Evolutionary conservation across 768 basidiomycete genomes (phyloP), one percentile per base, ranked within the genome.

Genomic region (Calvatia gigantea): DNA sequence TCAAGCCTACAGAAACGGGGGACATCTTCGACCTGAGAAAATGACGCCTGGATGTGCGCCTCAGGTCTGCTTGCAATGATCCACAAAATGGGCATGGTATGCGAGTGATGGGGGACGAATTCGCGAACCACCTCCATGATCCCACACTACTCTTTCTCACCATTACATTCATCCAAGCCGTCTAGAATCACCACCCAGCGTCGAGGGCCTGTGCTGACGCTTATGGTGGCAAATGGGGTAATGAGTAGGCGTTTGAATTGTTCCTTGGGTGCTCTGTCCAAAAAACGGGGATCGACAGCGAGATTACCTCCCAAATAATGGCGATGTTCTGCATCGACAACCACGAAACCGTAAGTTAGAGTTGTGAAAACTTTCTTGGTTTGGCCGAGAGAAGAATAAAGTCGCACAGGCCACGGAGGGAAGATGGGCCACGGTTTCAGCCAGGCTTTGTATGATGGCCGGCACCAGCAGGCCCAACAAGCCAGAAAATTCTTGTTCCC

Each of bases 381-480:
- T 3, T 14, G 17, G 37, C n/a, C 37, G 37, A 15, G 37, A 38
- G 37, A 38, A 38, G 37, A 38, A 38, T 15, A 38, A 15, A 15
- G 37, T 38, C 4, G 37, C n/a, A n/a, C 6, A 38, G 4, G 15
- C n/a, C 6, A 14, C 15, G 15, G 15, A 6, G n/a, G 6, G 37
- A 38, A n/a, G 37, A 2, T 1, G 19, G 6, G 42, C 39, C 17
- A 32, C 39, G 23, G 17, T 14, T 15, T 39, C 32, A 17, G 47
- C 48, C 2, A 57, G 28, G 4, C 39, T 57, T 39, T 43, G 29
- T 17, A 49, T 41, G 9, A 57, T 41, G 2, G 56, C 48, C 56
- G 3, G 42, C 43, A 14, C 56, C 56, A 21, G 47, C 56, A 17
- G 27, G 39, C 2, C 56, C 56, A 41, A 11, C 29, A 7, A 57